Evolutionary conservation across 1,139 yeast genomes (phyloP).

Genomic region (Pichia inconspicua): DNA sequence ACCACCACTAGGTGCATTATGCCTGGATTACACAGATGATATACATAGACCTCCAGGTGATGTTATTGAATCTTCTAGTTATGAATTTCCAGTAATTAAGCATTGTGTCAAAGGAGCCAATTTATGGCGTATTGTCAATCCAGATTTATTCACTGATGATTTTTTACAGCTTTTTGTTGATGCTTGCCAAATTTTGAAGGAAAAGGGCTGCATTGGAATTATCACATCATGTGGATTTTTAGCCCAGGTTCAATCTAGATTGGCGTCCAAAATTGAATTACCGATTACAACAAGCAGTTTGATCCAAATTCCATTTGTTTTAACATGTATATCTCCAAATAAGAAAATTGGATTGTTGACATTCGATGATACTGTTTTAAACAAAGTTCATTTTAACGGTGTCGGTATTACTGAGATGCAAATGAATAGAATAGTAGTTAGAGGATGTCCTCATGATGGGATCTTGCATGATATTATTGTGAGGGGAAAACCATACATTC

Average conservation of each 20-base stretch:
- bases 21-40: slow-evolving; percentile 27
- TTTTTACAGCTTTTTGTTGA: slow-evolving; percentile 8
- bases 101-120: slow-evolving; percentile 16
- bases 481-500: slow-evolving; percentile 23
- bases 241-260: slow-evolving; percentile 26
- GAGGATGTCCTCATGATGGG: slow-evolving; percentile 22
- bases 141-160: slow-evolving; percentile 7
- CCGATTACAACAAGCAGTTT: slow-evolving; percentile 30
- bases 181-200: slow-evolving; percentile 10
- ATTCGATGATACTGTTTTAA: slow-evolving; percentile 25
- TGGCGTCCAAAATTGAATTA: slow-evolving; percentile 21
- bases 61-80: slow-evolving; percentile 7
- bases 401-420: slow-evolving; percentile 21
- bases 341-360: slow-evolving; percentile 28
- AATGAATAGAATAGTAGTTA: slow-evolving; percentile 18
- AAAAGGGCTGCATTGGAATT: slow-evolving; percentile 14
- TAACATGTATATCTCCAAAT: slow-evolving; percentile 18
- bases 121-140: slow-evolving; percentile 10
- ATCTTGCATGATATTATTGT: slow-evolving; percentile 22
- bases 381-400: slow-evolving; percentile 27
- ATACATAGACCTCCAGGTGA: slow-evolving; percentile 19
- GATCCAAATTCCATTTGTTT: slow-evolving; percentile 27
- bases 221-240: slow-evolving; percentile 20
- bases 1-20: slow-evolving; percentile 25
- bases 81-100: slow-evolving; percentile 13